Evolutionary conservation across 257 asterid species (phyloP), one percentile per base, ranked within the genome.

Genomic region (Gardenia jasminoides): DNA sequence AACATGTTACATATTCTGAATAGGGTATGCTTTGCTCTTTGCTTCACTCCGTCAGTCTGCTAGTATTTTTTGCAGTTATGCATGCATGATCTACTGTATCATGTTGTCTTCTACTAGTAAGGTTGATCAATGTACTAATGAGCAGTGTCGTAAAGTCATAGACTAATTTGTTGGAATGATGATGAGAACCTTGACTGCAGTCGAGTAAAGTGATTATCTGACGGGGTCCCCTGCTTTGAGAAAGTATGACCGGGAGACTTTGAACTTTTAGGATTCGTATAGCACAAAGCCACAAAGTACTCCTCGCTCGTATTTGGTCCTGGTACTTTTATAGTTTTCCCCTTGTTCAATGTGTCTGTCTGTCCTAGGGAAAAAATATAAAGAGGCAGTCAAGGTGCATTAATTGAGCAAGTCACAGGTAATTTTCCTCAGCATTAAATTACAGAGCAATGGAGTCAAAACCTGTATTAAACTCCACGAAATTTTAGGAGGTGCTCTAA

Each of bases 321-420:
- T 16, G 41, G 41, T 44, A n/a, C 36, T 3, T 44, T 1, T 11
- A n/a, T 15, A 1, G 30, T 17, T 7, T 44, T 44, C n/a, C n/a
- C n/a, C n/a, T n/a, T n/a, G n/a, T n/a, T n/a, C 41, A 36, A 36
- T 36, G 4, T 5, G 41, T 36, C 20, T 10, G 3, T 19, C 1
- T 67, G 4, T 67, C n/a, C n/a, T n/a, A n/a, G n/a, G 41, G 3
- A 1, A 41, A 58, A 43, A 44, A 44, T 41, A 44, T 41, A 24
- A 70, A 48, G 41, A 39, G 43, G 43, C 56, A 41, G 58, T n/a
- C 13, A 75, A 67, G 28, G 22, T 43, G 69, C 78, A 59, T 75
- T 58, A 41, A 77, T 77, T 67, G 43, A 77, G 20, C 24, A 47
- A 70, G 12, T 77, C 67, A 52, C 50, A 56, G 66, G 70, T 4